Evolutionary conservation across 1,284 basidiomycete genomes (phyloP), one percentile per base, ranked within the genome.

Genomic region (Spongispora temasekensis): DNA sequence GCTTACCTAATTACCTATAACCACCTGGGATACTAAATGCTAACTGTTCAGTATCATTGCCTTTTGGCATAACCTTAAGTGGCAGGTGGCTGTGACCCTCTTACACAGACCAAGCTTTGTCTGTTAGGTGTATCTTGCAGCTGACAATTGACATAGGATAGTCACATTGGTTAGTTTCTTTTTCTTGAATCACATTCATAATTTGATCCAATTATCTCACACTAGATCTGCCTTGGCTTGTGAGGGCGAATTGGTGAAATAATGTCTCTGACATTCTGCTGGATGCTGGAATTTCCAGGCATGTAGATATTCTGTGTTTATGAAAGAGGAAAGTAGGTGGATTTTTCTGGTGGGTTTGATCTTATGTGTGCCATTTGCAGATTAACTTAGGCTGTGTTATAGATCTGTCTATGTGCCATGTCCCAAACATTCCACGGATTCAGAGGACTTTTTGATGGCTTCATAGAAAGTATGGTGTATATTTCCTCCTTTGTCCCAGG

Each of bases 231-330:
- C 90, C 93, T 0, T 79, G 84, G 40, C 76, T 92, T 19, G 83
- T 82, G 4, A 86, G 95, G 30, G 61, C 27, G 35, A 62, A 21
- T 89, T 86, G 71, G 80, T 81, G 69, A 31, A 95, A 96, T 76
- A 93, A 96, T 66, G 83, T 89, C 19, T 82, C 87, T 48, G 83
- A 84, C 9, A 79, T 95, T 60, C 86, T 94, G 67, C 77, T 95
- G 40, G 75, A 83, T 53, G 76, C 80, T 34, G 62, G 68, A 6
- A 82, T 87, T 69, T 82, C 83, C 19, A 84, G 81, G 10, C 93
- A 97, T 66, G 89, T 97, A 40, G 94, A 97, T 72, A 94, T 97
- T 54, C 92, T 93, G 1, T 83, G 93, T 31, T 77, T 96, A 32
- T 78, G 85, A 37, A 72, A 87, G 68, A 95, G 95, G 5, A 85